A percentile compares a stretch with the other conserved stretches of the same genome.
Conservation (phyloP, 1,284 basidiomycete genomes). For the Kalmanozyma brasiliensis region DNA sequence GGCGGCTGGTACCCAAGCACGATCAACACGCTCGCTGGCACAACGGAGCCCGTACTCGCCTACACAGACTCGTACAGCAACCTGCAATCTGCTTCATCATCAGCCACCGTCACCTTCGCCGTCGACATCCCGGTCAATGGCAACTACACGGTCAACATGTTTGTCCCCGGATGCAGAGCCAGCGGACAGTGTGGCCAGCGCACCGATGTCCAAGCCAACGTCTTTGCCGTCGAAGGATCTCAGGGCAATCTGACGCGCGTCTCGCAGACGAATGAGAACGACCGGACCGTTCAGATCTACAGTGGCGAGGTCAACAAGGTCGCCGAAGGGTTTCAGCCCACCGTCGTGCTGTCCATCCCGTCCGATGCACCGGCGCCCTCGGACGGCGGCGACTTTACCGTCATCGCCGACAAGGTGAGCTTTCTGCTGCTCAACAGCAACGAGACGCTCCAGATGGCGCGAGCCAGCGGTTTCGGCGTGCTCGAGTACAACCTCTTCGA, state of each 20-base stretch:
- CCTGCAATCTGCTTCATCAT: conserved; percentile 73
- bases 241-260: conserved; percentile 72
- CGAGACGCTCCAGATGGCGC: conserved; percentile 45
- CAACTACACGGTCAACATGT: conserved; percentile 83
- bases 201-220: conserved; percentile 83
- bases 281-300: conserved; percentile 78
- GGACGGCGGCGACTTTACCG: conserved; percentile 77
- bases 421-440: conserved; percentile 56
- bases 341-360: conserved; percentile 55
- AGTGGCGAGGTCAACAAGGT: conserved; percentile 78
- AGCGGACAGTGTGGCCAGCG: conserved; percentile 83
- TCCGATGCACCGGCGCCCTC: conserved; percentile 72
- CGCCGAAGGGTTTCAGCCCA: conserved; percentile 43
- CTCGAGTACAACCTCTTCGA: conserved; percentile 61
- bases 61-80: conserved; percentile 78
- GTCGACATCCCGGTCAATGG: conserved; percentile 90
- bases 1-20: conserved; percentile 59
- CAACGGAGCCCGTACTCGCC: conserved; percentile 79
- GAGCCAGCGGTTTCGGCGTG: conserved; percentile 51
- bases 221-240: conserved; percentile 74
- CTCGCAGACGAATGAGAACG: conserved; percentile 78
- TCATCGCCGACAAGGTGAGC: conserved; percentile 74
- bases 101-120: conserved; percentile 80
- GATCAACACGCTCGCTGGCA: conserved; percentile 74
- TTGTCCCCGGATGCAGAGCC: conserved; percentile 85